Conservation (phyloP, 2,329 filamentous ascomycete species). For the Neonectria coccinea region DNA sequence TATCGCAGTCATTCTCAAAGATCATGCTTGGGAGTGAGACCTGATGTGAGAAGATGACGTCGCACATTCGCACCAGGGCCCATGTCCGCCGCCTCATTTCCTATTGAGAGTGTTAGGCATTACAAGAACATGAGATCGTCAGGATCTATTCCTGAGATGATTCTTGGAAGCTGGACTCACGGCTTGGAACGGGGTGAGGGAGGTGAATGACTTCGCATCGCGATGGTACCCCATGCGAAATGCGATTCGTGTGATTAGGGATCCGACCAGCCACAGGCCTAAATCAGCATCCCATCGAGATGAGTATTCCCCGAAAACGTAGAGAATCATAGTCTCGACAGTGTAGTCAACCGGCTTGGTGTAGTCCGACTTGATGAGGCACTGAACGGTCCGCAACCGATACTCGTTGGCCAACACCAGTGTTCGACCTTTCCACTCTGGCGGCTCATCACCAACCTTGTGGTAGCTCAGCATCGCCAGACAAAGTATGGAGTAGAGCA, state of each 20-base stretch:
- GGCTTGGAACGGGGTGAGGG: constrained; percentile 78
- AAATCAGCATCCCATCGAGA: constrained; percentile 80
- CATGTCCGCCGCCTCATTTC: constrained; percentile 79
- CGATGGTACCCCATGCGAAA: constrained; percentile 82
- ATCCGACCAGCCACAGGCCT: constrained; percentile 70
- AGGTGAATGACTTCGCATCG: constrained; percentile 79
- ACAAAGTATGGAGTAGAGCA: constrained; percentile 81
- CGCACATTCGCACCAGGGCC: constrained; percentile 78
- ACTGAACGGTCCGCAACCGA: constrained; percentile 80
- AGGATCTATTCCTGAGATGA: background rate
- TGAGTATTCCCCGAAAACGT: constrained; percentile 80
- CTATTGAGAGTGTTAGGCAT: constrained; percentile 47
- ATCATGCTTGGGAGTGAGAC: constrained; percentile 76
- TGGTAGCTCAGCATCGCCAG: constrained; percentile 84
- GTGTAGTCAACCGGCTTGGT: constrained; percentile 80
- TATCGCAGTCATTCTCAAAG: constrained; percentile 79
- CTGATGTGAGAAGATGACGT: constrained; percentile 83
- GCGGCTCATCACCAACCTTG: constrained; percentile 82
- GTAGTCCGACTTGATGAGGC: constrained; percentile 80
- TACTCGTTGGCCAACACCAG: constrained; percentile 73
- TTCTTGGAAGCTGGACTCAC: constrained; percentile 54
- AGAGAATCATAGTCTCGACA: constrained; percentile 81
- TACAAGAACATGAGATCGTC: background rate
- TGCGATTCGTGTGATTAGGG: constrained; percentile 67
- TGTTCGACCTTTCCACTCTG: constrained; percentile 78